These are phyloP conservation scores for Filobasidium wieringae DNA, from an alignment of 768 basidiomycete species.

Conservation along the genomic window DNA sequence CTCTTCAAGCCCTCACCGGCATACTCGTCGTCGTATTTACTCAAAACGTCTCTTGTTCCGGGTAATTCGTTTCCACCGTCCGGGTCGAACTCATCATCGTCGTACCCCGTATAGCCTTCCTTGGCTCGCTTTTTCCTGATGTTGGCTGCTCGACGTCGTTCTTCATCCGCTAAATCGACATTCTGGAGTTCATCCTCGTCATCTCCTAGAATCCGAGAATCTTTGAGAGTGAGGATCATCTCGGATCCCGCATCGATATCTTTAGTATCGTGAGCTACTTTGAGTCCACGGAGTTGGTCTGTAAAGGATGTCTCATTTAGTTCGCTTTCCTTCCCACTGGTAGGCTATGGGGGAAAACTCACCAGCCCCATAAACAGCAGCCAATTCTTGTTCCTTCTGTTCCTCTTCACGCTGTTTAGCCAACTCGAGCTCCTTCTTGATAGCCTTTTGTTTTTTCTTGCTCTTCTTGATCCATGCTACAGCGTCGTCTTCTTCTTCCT, in stretches of 20 bases:
- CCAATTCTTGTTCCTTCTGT: conserved; percentile 70
- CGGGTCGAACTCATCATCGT: conserved; percentile 81
- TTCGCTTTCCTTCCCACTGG: background rate
- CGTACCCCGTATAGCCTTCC: conserved; percentile 80
- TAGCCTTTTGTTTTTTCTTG: conserved; percentile 53
- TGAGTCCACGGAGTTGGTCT: conserved; percentile 87
- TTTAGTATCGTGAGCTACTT: conserved; percentile 90
- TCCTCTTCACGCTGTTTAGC: conserved; percentile 63
- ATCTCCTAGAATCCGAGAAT: conserved; percentile 84
- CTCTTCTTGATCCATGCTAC: conserved; percentile 81
- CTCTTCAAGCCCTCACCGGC: conserved; percentile 45
- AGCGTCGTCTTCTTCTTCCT: conserved; percentile 43
- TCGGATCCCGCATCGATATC: conserved; percentile 87
- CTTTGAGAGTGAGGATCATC: conserved; percentile 91
- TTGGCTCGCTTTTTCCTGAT: conserved; percentile 78
- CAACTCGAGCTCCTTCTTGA: conserved; percentile 68
- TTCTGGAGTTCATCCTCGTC: conserved; percentile 99
- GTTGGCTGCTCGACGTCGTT: conserved; percentile 42
- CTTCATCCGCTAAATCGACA: conserved; percentile 81
- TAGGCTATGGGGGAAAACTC: conserved; percentile 35
- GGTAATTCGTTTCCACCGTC: conserved; percentile 44
- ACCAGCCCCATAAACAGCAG: conserved; percentile 79
- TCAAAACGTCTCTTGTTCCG: conserved; percentile 66
- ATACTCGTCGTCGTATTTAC: conserved; percentile 82
- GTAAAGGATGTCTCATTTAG: background rate